These are phyloP conservation scores for Apostasia ramifera DNA, from an alignment of 106 monocot species.

Conservation along the genomic window DNA sequence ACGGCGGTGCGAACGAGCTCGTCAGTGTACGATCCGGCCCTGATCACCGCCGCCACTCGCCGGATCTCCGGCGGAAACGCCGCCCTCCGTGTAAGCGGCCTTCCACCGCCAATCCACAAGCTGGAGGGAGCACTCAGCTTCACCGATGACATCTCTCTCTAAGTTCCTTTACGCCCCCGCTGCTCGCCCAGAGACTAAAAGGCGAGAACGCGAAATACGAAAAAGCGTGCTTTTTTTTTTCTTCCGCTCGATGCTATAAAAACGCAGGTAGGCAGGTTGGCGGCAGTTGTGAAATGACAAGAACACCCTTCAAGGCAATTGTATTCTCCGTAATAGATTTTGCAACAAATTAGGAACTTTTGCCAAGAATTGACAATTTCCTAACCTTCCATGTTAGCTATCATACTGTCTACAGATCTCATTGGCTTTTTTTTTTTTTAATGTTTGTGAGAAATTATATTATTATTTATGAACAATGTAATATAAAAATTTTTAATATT, in stretches of 20 bases:
- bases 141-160: conserved; percentile 30
- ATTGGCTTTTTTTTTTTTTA: too few species aligned
- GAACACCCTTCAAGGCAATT: too few species aligned
- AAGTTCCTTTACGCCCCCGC: not conserved
- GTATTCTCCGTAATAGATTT: too few species aligned
- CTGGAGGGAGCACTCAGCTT: conserved; percentile 37
- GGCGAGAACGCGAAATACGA: not conserved
- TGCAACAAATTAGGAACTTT: too few species aligned
- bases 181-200: not conserved
- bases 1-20: conserved; percentile 85
- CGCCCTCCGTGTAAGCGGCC: not conserved
- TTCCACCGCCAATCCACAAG: conserved; percentile 30
- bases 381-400: too few species aligned
- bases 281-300: too few species aligned
- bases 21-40: conserved; percentile 59
- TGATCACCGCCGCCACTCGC: conserved; percentile 23
- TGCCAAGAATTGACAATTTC: too few species aligned
- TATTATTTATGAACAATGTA: too few species aligned
- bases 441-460: too few species aligned
- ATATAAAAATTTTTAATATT: too few species aligned
- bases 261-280: too few species aligned
- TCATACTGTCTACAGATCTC: too few species aligned
- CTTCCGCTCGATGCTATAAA: not conserved
- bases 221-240: not conserved
- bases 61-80: conserved; percentile 15